phyloP scores from a whole-genome alignment of 441 rosid species.

The Theobroma grandiflorum region DNA sequence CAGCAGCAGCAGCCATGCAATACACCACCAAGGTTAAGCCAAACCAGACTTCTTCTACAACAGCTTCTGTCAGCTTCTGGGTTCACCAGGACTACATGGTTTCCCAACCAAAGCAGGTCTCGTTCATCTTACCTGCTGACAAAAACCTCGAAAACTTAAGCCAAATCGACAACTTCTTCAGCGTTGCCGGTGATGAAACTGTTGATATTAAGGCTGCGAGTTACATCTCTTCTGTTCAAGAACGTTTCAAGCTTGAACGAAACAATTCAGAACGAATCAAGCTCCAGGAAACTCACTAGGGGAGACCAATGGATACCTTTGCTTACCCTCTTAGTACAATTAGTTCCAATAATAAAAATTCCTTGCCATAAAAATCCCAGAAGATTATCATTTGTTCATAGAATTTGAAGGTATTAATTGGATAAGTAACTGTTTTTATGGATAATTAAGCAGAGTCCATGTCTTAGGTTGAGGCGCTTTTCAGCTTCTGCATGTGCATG shows the following conservation, averaged over 20 bases:
- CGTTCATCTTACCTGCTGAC: conserved; percentile 38
- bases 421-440: conserved; percentile 5
- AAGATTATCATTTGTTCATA: conserved; percentile 6
- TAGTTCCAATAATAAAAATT: conserved; percentile 13
- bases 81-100: conserved; percentile 45
- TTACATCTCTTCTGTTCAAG: conserved; percentile 61
- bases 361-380: not conserved
- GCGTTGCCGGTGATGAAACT: conserved; percentile 46
- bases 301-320: not conserved
- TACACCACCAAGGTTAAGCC: conserved; percentile 40
- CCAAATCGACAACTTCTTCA: conserved; percentile 40
- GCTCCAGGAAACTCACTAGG: conserved; percentile 26
- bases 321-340: not conserved
- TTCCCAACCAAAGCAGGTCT: conserved; percentile 46
- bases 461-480: conserved; percentile 1
- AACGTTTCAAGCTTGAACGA: conserved; percentile 67
- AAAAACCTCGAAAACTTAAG: conserved; percentile 32
- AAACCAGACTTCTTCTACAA: conserved; percentile 31
- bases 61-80: conserved; percentile 35
- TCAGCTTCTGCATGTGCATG: not conserved
- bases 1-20: conserved; percentile 36
- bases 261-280: conserved; percentile 33
- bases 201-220: conserved; percentile 56
- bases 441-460: not conserved
- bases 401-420: not conserved